Evolutionary conservation across 2,329 filamentous ascomycete genomes (phyloP).

Genomic region (Cladosporium sp.): DNA sequence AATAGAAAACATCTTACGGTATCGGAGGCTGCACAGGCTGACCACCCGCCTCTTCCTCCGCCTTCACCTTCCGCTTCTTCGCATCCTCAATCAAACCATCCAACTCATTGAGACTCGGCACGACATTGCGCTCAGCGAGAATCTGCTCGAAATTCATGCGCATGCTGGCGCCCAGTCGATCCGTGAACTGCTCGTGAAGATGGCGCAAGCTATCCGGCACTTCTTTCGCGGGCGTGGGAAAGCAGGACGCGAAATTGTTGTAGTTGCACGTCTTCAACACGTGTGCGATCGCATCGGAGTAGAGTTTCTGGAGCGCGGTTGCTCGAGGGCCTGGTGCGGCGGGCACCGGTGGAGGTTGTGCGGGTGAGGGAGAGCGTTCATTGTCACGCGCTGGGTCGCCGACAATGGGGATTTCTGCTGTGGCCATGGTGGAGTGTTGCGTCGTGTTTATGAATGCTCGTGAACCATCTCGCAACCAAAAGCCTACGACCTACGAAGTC

Average conservation of each 20-base stretch:
- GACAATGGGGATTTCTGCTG: conserved; percentile 4
- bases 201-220: conserved; percentile 53
- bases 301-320: conserved; percentile 56
- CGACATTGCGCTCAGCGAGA: conserved; percentile 52
- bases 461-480: neutral
- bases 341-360: conserved; percentile 43
- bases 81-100: conserved; percentile 59
- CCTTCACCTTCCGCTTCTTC: conserved; percentile 46
- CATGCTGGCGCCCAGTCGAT: conserved; percentile 51
- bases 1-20: conserved; percentile 40
- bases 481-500: neutral
- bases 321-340: conserved; percentile 57
- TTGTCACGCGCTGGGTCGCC: neutral
- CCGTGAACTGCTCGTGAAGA: conserved; percentile 56
- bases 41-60: conserved; percentile 35
- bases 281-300: conserved; percentile 54
- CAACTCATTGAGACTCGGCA: conserved; percentile 56
- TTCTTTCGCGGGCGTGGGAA: conserved; percentile 57
- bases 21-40: conserved; percentile 34
- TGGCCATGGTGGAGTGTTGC: conserved; percentile 1
- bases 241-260: conserved; percentile 59
- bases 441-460: too few species aligned
- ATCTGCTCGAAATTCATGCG: conserved; percentile 57
- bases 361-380: conserved; percentile 11
- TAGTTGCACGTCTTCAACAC: conserved; percentile 59